Conservation (phyloP, 2,329 filamentous ascomycete genomes). For the Colletotrichum eremochloae region DNA sequence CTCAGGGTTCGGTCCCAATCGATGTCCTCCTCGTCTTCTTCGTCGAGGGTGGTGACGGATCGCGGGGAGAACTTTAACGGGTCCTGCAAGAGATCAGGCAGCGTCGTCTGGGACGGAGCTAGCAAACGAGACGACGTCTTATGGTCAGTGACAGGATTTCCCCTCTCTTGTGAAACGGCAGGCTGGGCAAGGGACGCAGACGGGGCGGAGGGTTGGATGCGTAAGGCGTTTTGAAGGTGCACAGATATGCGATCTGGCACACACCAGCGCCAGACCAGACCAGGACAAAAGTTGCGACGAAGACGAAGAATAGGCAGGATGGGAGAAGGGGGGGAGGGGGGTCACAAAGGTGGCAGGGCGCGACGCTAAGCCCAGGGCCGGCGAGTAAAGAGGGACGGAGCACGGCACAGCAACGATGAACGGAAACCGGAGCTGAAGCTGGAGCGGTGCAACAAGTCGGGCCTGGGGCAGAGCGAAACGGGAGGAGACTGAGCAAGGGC, state of each 20-base stretch:
- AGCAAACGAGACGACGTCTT: slow-evolving; percentile 44
- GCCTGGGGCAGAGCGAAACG: slow-evolving; percentile 13
- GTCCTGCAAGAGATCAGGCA: slow-evolving; percentile 68
- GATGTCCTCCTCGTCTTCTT: slow-evolving; percentile 63
- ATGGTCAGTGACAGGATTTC: slow-evolving; percentile 43
- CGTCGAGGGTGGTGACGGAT: slow-evolving; percentile 64
- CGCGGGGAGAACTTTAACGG: slow-evolving; percentile 65
- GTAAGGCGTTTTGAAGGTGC: slow-evolving; percentile 43
- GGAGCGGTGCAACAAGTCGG: slow-evolving; percentile 10
- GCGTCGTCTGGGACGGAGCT: slow-evolving; percentile 72
- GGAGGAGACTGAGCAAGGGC: slow-evolving; percentile 24
- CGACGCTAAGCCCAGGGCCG: slow-evolving; percentile 8
- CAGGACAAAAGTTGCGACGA: slow-evolving; percentile 22
- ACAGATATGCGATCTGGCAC: slow-evolving; percentile 39
- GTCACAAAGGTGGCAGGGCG: slow-evolving; percentile 5
- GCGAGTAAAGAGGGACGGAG: not conserved
- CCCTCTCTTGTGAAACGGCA: slow-evolving; percentile 50
- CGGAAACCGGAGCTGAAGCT: not conserved
- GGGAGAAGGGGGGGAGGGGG: not conserved
- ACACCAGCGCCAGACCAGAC: slow-evolving; percentile 29
- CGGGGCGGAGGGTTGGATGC: slow-evolving; percentile 40
- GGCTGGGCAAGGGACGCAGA: slow-evolving; percentile 45
- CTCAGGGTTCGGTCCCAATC: slow-evolving; percentile 67
- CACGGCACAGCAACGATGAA: slow-evolving; percentile 24
- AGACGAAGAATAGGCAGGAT: slow-evolving; percentile 7